phyloP scores from a whole-genome alignment of 768 basidiomycete genomes.

The Rhodotorula diobovata region DNA sequence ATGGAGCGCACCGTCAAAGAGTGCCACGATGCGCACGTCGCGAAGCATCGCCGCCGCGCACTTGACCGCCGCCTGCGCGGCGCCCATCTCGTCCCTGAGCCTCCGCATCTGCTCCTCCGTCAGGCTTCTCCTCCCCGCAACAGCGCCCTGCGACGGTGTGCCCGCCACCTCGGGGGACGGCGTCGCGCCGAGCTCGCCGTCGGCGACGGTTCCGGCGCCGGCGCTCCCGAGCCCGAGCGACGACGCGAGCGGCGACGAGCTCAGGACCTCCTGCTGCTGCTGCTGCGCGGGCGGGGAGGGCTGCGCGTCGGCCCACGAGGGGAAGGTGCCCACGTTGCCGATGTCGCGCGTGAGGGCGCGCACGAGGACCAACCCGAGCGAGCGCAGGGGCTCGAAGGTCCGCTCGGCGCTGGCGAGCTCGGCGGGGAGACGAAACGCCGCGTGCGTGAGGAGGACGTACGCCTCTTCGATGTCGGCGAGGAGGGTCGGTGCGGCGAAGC shows the following conservation, averaged over 20 bases:
- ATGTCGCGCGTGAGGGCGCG: constrained; percentile 24
- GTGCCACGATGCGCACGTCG: background rate
- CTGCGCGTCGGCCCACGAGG: constrained; percentile 6
- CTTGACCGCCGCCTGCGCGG: constrained; percentile 32
- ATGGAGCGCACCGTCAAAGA: constrained; percentile 18
- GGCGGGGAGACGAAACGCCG: constrained; percentile 15
- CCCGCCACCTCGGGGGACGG: background rate
- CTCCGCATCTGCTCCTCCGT: constrained; percentile 34
- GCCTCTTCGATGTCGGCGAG: constrained; percentile 33
- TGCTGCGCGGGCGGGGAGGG: too few relatives aligned
- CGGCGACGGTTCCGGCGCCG: background rate
- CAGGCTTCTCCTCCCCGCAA: constrained; percentile 13
- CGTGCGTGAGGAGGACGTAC: constrained; percentile 22
- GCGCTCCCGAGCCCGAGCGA: too few relatives aligned
- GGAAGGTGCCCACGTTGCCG: constrained; percentile 24
- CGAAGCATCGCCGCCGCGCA: constrained; percentile 4
- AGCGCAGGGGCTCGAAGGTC: constrained; percentile 17
- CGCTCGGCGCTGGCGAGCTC: background rate
- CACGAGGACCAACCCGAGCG: constrained; percentile 1
- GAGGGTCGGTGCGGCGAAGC: constrained; percentile 1
- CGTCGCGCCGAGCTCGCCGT: background rate
- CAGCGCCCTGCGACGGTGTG: too few relatives aligned
- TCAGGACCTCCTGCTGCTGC: background rate
- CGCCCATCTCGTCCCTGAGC: constrained; percentile 30
- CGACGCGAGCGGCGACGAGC: background rate